Base-by-base conservation (phyloP, 2,329 filamentous ascomycete genomes). In the Alternaria incomplexa region DNA sequence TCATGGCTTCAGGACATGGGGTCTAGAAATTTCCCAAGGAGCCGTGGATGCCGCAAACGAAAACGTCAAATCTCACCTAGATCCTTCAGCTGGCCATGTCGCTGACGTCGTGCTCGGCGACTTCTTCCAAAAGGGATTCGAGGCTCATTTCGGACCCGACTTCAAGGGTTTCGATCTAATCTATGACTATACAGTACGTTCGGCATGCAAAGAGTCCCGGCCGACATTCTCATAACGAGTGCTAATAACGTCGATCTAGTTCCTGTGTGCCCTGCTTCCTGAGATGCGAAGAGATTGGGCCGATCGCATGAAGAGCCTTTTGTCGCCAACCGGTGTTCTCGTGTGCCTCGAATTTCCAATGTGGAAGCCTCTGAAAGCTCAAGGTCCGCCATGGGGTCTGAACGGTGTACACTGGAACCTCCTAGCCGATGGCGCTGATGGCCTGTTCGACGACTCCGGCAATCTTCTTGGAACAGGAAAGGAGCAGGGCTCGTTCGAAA, bases 321-420 rank as follows among this genome's bases (percentile, higher is more conserved):
- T 89, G 8, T 78, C 83, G 25, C 81, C 83, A 11, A 78, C 76
- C 3, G 85, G 86, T 4, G 81, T 82, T 55, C 79, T 89, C 50
- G 81, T 89, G 40, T 89, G 87, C 78, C 84, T 96, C 57, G 91
- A 96, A 77, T 96, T 90, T 77, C 92, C 92, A 11, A 87, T 89
- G 3, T 85, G 86, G 66, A 94, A 93, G 77, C 83, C 87, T 45
- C 85, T 90, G 25, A 83, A 83, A 17, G 82, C 85, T 20, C 83
- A 84, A 6, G 92, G 92, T 0, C 92, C 92, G n/a, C 92, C 93
- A 1, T 93, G 88, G 84, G 88, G 88, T 15, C 80, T 92, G 43
- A 85, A 86, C n/a, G 85, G 64, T 50, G 61, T 69, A 32, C 62
- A 70, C 51, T 64, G 59, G 55, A 62, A 67, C n/a, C 40, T 67